These are phyloP conservation scores for Aquilaria yunnanensis DNA, from an alignment of 345 rosid genomes.

Conservation along the genomic window DNA sequence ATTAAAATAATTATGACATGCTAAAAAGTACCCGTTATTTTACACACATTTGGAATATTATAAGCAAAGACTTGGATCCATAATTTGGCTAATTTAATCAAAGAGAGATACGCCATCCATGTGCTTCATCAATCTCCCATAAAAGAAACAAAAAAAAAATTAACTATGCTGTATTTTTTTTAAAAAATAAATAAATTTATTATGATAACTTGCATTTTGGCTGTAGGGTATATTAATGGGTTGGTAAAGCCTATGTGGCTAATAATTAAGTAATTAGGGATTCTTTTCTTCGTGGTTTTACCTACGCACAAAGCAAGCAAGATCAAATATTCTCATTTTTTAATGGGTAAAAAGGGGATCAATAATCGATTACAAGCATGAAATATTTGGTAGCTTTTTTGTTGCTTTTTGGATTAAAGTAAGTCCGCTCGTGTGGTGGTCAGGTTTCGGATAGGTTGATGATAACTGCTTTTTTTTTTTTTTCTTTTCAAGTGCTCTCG, in stretches of 20 bases:
- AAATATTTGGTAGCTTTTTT: neutral
- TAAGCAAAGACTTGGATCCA: constrained; percentile 1
- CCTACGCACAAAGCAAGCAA: constrained; percentile 10
- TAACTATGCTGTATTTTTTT: too few relatives aligned
- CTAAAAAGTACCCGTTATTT: constrained; percentile 3
- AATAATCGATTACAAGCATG: neutral
- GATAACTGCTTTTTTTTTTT: neutral
- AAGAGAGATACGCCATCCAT: constrained; percentile 31
- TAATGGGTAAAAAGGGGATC: too few relatives aligned
- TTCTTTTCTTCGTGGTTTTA: constrained; percentile 14
- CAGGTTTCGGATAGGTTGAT: constrained; percentile 5
- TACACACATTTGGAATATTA: neutral
- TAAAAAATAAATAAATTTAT: neutral
- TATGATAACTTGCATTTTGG: constrained; percentile 14
- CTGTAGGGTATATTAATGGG: constrained; percentile 22
- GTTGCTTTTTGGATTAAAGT: constrained; percentile 8
- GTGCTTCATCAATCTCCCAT: constrained; percentile 20
- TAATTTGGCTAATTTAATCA: constrained; percentile 13
- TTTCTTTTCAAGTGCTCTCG: too few relatives aligned
- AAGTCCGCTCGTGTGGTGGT: constrained; percentile 27
- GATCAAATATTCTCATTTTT: constrained; percentile 5
- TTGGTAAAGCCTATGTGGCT: constrained; percentile 21
- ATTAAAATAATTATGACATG: constrained; percentile 14
- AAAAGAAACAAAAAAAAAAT: neutral
- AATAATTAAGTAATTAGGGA: constrained; percentile 8